A percentile compares a stretch with the other conserved stretches of the same genome.
These are phyloP conservation scores for Glycine soja DNA, from an alignment of 306 rosid genomes.

Conservation along the genomic window DNA sequence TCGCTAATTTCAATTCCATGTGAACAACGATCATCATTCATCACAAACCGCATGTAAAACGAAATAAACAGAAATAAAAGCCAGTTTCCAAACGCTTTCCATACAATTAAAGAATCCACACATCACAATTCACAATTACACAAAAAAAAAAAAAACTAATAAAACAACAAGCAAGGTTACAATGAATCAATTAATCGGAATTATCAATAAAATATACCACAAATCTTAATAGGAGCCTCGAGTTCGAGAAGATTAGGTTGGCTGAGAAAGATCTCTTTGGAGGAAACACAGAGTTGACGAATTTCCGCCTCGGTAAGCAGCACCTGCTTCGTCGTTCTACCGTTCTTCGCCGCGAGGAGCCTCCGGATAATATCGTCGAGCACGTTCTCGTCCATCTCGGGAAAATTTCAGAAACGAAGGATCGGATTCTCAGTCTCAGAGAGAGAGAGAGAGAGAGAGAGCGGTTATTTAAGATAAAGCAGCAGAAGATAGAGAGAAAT, in stretches of 20 bases:
- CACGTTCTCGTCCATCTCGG: constrained; percentile 62
- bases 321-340: constrained; percentile 77
- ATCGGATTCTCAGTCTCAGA: background rate
- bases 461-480: constrained; percentile 10
- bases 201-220: constrained; percentile 55
- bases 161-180: background rate
- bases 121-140: constrained; percentile 25
- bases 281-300: constrained; percentile 61
- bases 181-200: background rate
- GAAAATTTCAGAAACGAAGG: constrained; percentile 15
- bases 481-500: background rate
- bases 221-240: constrained; percentile 87
- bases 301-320: constrained; percentile 77
- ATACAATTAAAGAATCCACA: constrained; percentile 19
- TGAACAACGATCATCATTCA: background rate
- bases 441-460: no score
- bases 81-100: background rate
- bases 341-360: constrained; percentile 71
- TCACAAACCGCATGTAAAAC: constrained; percentile 1
- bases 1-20: background rate
- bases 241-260: constrained; percentile 92
- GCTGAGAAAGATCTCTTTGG: constrained; percentile 80
- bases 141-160: background rate
- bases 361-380: constrained; percentile 73
- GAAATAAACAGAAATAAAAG: background rate